Conservation (phyloP, 2,329 filamentous ascomycete genomes). For the Dactylella cylindrospora region DNA sequence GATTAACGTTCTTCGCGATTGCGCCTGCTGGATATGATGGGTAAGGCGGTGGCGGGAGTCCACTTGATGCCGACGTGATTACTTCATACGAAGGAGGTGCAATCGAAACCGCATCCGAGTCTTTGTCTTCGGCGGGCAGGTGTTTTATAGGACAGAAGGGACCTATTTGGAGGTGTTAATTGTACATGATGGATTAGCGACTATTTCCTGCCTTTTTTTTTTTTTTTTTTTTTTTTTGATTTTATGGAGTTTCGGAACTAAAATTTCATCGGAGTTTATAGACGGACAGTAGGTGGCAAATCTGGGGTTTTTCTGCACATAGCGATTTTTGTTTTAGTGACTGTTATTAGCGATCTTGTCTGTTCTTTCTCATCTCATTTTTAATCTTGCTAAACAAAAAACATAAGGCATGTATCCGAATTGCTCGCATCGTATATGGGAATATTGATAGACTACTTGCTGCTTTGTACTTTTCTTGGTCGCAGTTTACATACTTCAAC, state of each 20-base stretch:
- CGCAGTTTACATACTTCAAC: conserved; percentile 33
- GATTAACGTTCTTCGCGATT: background rate
- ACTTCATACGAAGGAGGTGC: no score
- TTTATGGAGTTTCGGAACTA: conserved; percentile 20
- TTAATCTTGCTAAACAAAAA: background rate
- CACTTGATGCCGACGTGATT: no score
- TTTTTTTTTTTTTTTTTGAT: conserved; percentile 2
- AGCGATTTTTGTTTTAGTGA: background rate
- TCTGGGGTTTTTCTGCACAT: conserved; percentile 45
- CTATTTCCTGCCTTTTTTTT: conserved; percentile 3
- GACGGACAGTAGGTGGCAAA: conserved; percentile 45
- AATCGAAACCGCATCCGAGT: no score
- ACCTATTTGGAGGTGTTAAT: conserved; percentile 11
- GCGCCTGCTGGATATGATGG: background rate
- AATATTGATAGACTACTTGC: no score
- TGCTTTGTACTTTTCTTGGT: no score
- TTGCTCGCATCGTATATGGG: conserved; percentile 1
- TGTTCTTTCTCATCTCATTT: background rate
- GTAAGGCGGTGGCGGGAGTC: conserved; percentile 20
- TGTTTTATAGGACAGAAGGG: conserved; percentile 47
- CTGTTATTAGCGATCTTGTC: conserved; percentile 1
- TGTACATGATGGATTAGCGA: conserved; percentile 13
- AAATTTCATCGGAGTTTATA: conserved; percentile 2
- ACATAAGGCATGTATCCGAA: background rate
- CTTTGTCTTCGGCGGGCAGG: conserved; percentile 9